Conservation (phyloP, 208 protist genomes). For the Acanthamoeba culbertsoni region DNA sequence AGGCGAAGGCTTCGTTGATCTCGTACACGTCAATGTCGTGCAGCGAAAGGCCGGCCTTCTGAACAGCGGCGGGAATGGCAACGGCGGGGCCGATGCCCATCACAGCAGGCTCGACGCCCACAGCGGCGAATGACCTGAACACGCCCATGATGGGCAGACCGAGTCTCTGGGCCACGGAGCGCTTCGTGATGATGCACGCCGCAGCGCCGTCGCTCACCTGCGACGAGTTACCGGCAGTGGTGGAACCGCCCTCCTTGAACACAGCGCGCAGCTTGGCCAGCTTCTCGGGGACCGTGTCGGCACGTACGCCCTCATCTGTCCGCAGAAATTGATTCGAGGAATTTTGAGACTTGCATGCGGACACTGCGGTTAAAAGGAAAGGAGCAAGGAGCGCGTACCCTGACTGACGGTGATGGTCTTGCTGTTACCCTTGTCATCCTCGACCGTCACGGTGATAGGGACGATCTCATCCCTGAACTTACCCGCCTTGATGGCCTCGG, state of each 20-base stretch:
- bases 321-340: background rate
- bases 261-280: conserved; percentile 60
- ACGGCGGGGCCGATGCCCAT: conserved; percentile 81
- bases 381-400: background rate
- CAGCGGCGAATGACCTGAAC: conserved; percentile 61
- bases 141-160: conserved; percentile 68
- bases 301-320: conserved; percentile 79
- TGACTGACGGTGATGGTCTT: conserved; percentile 65
- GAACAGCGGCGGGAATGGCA: conserved; percentile 73
- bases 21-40: conserved; percentile 85
- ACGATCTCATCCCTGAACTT: conserved; percentile 75
- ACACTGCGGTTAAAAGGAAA: no score
- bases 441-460: conserved; percentile 65
- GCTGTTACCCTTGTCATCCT: conserved; percentile 64
- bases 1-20: conserved; percentile 78
- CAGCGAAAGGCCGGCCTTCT: conserved; percentile 74
- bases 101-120: conserved; percentile 58
- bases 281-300: conserved; percentile 71
- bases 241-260: conserved; percentile 77
- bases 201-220: conserved; percentile 81
- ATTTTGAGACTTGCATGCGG: no score
- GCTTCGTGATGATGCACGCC: conserved; percentile 58
- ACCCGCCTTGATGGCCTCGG: conserved; percentile 67
- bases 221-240: conserved; percentile 84
- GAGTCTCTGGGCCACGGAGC: conserved; percentile 59